Evolutionary conservation across 2,329 filamentous ascomycete genomes (phyloP).

Genomic region (Remersonia thermophila): DNA sequence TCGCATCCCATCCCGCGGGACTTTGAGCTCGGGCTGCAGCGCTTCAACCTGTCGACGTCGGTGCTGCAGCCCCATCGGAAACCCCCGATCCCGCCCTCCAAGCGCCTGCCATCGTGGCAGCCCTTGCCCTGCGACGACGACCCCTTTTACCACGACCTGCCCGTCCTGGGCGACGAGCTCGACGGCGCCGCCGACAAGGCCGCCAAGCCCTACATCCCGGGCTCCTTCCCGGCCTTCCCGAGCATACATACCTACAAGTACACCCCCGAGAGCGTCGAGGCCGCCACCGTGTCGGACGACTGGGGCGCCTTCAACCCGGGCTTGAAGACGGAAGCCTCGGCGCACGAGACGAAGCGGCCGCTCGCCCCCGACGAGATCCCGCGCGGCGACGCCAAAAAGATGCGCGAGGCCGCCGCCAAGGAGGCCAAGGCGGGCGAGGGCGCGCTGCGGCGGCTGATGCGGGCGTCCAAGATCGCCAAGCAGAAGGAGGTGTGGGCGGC

Average conservation of each 20-base stretch:
- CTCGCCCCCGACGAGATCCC: constrained; percentile 28
- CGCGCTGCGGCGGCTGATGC: constrained; percentile 45
- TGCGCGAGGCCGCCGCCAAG: constrained; percentile 46
- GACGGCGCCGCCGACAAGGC: constrained; percentile 47
- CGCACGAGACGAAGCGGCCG: constrained; percentile 12
- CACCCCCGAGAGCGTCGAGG: constrained; percentile 35
- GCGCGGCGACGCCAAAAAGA: constrained; percentile 41
- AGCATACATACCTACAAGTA: constrained; percentile 53
- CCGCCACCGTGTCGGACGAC: constrained; percentile 22
- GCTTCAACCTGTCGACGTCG: constrained; percentile 38
- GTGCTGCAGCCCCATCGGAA: constrained; percentile 44
- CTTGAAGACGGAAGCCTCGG: constrained; percentile 11
- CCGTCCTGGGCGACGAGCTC: constrained; percentile 40
- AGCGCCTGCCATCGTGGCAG: constrained; percentile 26
- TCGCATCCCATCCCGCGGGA: constrained; percentile 42
- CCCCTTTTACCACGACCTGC: constrained; percentile 27
- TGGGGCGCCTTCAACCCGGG: constrained; percentile 16
- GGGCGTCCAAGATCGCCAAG: constrained; percentile 50
- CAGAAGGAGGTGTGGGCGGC: constrained; percentile 50
- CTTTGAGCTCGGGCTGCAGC: constrained; percentile 40
- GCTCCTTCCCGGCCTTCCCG: constrained; percentile 48
- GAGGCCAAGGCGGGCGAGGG: constrained; percentile 51
- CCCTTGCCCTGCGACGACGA: constrained; percentile 22
- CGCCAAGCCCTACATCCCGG: constrained; percentile 43
- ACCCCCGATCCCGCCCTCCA: constrained; percentile 34